phyloP scores from a whole-genome alignment of 345 rosid species.

The Cochlearia excelsa region DNA sequence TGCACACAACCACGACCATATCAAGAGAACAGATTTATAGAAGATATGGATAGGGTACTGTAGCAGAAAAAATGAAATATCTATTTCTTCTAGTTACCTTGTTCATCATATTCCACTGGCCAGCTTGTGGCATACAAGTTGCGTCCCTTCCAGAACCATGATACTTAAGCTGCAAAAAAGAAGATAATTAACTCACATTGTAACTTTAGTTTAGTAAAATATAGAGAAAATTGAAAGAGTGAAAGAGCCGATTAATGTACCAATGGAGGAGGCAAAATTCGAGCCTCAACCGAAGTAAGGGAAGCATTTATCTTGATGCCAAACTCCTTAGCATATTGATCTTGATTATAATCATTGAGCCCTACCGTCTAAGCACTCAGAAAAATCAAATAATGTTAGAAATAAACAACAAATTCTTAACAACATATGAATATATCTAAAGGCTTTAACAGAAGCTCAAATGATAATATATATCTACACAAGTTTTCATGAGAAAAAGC shows the following conservation, averaged over 20 bases:
- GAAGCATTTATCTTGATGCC: slow-evolving; percentile 86
- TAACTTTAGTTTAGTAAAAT: neutral
- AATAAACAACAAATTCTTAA: slow-evolving; percentile 1
- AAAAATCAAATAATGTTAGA: slow-evolving; percentile 18
- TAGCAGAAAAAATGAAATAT: neutral
- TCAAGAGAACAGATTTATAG: neutral
- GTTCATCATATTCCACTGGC: slow-evolving; percentile 99
- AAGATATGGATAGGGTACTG: neutral
- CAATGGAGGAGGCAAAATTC: slow-evolving; percentile 93
- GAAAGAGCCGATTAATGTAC: slow-evolving; percentile 35
- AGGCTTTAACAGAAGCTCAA: neutral
- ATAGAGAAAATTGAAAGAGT: neutral
- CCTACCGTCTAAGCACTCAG: slow-evolving; percentile 52
- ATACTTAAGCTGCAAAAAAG: slow-evolving; percentile 70
- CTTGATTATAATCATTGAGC: slow-evolving; percentile 69
- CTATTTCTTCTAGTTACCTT: slow-evolving; percentile 51
- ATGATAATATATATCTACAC: too few species aligned
- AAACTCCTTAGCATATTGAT: slow-evolving; percentile 88
- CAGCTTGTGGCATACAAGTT: slow-evolving; percentile 87
- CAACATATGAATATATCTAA: neutral
- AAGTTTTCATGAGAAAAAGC: too few species aligned
- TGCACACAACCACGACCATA: slow-evolving; percentile 30
- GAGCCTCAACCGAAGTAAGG: slow-evolving; percentile 96
- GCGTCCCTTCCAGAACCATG: slow-evolving; percentile 89
- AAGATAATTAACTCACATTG: neutral